Evolutionary conservation across 495 filamentous ascomycete species (phyloP).

Genomic region (Penicillium paxilli): DNA sequence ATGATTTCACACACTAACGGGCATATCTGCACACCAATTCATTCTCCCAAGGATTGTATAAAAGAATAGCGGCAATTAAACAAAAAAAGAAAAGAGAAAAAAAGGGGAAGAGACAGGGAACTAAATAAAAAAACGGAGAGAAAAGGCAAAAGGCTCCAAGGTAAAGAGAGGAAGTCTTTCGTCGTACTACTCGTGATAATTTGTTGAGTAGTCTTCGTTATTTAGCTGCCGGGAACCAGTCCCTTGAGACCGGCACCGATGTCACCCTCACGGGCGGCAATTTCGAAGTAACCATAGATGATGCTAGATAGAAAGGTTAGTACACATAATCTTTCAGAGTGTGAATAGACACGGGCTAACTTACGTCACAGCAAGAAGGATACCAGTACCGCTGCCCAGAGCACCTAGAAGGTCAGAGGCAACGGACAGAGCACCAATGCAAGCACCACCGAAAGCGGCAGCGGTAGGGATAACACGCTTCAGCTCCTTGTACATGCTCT

Average conservation of each 20-base stretch:
- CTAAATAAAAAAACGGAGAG: constrained; percentile 24
- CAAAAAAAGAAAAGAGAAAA: constrained; percentile 14
- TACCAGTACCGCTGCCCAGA: constrained; percentile 95
- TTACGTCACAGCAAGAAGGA: constrained; percentile 97
- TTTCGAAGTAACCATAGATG: constrained; percentile 99
- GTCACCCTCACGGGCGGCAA: constrained; percentile 97
- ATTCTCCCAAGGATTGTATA: constrained; percentile 22
- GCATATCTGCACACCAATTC: constrained; percentile 17
- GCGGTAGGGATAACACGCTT: constrained; percentile 99
- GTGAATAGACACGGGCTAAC: constrained; percentile 37
- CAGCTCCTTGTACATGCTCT: constrained; percentile 99
- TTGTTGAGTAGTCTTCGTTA: constrained; percentile 14
- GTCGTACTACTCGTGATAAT: constrained; percentile 40
- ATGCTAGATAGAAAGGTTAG: constrained; percentile 60
- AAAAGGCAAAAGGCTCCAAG: constrained; percentile 19
- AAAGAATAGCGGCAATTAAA: constrained; percentile 28
- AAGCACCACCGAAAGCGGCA: constrained; percentile 97
- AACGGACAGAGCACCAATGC: constrained; percentile 96
- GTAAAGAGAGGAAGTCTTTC: constrained; percentile 17
- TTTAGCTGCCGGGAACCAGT: constrained; percentile 63
- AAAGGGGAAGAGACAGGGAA: constrained; percentile 13
- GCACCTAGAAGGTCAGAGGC: constrained; percentile 94
- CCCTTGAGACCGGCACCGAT: constrained; percentile 84
- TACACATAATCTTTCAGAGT: not conserved
- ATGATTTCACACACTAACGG: not conserved